These are phyloP conservation scores for Umbilicus rupestris DNA, from an alignment of 164 flowering plant genomes.

Conservation along the genomic window DNA sequence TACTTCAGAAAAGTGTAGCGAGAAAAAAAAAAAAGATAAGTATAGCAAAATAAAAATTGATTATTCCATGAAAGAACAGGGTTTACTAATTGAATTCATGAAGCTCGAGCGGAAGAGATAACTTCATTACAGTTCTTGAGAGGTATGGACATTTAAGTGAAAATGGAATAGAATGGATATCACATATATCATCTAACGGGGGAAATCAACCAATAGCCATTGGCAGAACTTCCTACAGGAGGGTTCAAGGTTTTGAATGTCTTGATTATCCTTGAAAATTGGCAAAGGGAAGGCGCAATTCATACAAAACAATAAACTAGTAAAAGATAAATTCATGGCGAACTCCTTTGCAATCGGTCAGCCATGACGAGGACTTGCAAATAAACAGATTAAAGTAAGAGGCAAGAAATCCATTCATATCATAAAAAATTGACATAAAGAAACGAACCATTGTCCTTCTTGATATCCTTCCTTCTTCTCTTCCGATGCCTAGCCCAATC, in stretches of 20 bases:
- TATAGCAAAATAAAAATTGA: not conserved
- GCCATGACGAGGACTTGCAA: not conserved
- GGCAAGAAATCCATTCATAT: not conserved
- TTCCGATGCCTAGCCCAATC: slow-evolving; percentile 86
- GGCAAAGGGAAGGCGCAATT: too few relatives aligned
- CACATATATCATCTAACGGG: too few relatives aligned
- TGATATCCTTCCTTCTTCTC: slow-evolving; percentile 62
- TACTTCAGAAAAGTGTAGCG: not conserved
- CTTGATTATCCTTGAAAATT: too few relatives aligned
- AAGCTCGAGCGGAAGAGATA: not conserved
- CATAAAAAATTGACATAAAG: not conserved
- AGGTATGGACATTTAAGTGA: not conserved
- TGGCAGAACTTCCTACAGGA: too few relatives aligned
- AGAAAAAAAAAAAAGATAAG: slow-evolving; percentile 9
- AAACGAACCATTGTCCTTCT: slow-evolving; percentile 26
- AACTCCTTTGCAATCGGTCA: too few relatives aligned
- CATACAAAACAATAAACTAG: too few relatives aligned
- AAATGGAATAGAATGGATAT: not conserved
- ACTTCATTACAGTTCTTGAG: not conserved
- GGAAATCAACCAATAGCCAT: too few relatives aligned
- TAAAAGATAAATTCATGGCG: too few relatives aligned
- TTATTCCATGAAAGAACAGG: not conserved
- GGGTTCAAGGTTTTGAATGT: too few relatives aligned
- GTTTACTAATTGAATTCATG: not conserved
- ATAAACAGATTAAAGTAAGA: not conserved